Percentiles rank a stretch among this genome's conserved stretches.
Conservation (phyloP, 306 rosid species). For the Cajanus cajan region DNA sequence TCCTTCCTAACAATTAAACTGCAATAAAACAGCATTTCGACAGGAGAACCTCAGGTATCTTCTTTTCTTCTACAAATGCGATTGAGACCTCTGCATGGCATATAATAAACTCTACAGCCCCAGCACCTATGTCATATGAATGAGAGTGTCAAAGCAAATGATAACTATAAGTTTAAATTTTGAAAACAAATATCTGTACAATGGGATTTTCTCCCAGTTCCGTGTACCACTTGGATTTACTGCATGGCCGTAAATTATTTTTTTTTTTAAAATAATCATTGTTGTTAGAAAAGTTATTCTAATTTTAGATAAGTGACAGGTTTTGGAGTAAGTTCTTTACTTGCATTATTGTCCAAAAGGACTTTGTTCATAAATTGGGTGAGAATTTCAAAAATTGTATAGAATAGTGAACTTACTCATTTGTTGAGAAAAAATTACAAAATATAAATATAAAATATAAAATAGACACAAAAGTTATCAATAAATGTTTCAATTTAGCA, state of each 20-base stretch:
- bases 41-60: slow-evolving; percentile 72
- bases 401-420: background rate
- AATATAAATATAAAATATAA: too few relatives aligned
- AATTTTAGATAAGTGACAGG: background rate
- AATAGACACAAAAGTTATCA: background rate
- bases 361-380: background rate
- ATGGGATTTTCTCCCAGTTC: too few relatives aligned
- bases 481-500: background rate
- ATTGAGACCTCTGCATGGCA: slow-evolving; percentile 81
- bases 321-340: background rate
- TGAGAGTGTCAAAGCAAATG: slow-evolving; percentile 29
- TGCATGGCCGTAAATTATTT: background rate
- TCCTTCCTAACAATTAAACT: slow-evolving; percentile 13
- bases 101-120: slow-evolving; percentile 83
- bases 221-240: background rate
- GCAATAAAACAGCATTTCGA: background rate
- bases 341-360: background rate
- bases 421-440: background rate
- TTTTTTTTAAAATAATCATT: background rate
- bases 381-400: background rate
- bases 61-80: slow-evolving; percentile 79
- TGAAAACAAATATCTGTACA: slow-evolving; percentile 11
- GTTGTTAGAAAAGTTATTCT: background rate
- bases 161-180: slow-evolving; percentile 1
- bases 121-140: slow-evolving; percentile 64